Conservation (phyloP, 768 basidiomycete species). For the Asterophora lycoperdoides region DNA sequence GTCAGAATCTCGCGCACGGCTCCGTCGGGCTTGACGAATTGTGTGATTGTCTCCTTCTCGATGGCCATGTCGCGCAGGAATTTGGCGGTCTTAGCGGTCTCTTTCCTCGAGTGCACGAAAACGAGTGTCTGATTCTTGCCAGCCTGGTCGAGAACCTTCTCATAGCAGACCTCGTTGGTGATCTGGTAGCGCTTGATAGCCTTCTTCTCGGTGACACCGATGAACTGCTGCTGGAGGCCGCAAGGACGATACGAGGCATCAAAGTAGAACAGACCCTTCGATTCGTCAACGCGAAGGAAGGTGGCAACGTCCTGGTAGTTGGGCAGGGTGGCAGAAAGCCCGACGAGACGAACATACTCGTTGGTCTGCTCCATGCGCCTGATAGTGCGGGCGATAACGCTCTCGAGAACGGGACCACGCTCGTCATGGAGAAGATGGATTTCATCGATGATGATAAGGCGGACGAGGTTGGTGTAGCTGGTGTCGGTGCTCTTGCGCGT, state of each 20-base stretch:
- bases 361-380: conserved; percentile 91
- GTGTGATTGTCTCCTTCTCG: conserved; percentile 94
- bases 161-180: conserved; percentile 99
- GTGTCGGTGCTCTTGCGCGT: conserved; percentile 97
- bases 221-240: conserved; percentile 92
- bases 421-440: conserved; percentile 98
- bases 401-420: conserved; percentile 94
- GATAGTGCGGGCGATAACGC: conserved; percentile 85
- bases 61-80: conserved; percentile 94
- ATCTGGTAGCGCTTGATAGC: conserved; percentile 98
- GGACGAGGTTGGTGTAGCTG: conserved; percentile 93
- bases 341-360: conserved; percentile 91
- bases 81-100: conserved; percentile 94
- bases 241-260: conserved; percentile 93
- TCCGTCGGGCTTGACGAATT: conserved; percentile 91
- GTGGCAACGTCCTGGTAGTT: conserved; percentile 98
- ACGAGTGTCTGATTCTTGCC: conserved; percentile 89
- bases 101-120: conserved; percentile 98
- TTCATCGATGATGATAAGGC: conserved; percentile 96
- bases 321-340: conserved; percentile 94
- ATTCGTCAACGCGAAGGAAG: conserved; percentile 91
- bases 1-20: conserved; percentile 88
- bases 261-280: conserved; percentile 95
- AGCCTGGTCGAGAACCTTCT: conserved; percentile 92
- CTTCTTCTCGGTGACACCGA: conserved; percentile 98